Conservation (phyloP, 768 basidiomycete species). For the Lepiota venenata region DNA sequence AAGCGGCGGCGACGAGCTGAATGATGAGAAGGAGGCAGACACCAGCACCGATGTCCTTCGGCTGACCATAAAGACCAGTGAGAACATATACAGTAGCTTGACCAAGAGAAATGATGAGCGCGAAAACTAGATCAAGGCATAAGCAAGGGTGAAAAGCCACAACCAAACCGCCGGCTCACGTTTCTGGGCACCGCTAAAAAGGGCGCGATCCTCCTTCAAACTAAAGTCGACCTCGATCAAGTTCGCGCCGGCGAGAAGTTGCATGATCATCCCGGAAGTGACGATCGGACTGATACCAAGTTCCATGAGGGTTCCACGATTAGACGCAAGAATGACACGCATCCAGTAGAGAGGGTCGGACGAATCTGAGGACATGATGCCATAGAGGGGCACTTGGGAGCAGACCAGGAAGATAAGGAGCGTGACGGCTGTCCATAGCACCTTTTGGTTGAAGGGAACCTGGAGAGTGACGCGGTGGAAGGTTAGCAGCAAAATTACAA, state of each 20-base stretch:
- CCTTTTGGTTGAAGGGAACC: conserved; percentile 98
- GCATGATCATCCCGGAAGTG: conserved; percentile 99
- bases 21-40: conserved; percentile 96
- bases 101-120: conserved; percentile 93
- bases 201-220: conserved; percentile 93
- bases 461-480: conserved; percentile 24
- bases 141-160: background rate
- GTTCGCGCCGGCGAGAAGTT: conserved; percentile 95
- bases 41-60: conserved; percentile 90
- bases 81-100: conserved; percentile 97
- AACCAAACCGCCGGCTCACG: conserved; percentile 47
- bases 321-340: conserved; percentile 98
- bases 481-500: background rate
- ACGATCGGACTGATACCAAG: conserved; percentile 97
- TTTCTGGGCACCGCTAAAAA: conserved; percentile 97
- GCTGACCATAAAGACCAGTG: conserved; percentile 95
- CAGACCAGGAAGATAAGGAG: conserved; percentile 99
- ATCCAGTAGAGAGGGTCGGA: conserved; percentile 99
- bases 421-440: conserved; percentile 98
- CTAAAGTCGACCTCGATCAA: conserved; percentile 97
- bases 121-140: conserved; percentile 66
- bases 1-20: conserved; percentile 88
- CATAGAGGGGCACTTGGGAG: conserved; percentile 98
- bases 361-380: conserved; percentile 99
- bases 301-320: conserved; percentile 99